Conservation (phyloP, 352 stramenopile genomes). For the Globisporangium takayamanum region DNA sequence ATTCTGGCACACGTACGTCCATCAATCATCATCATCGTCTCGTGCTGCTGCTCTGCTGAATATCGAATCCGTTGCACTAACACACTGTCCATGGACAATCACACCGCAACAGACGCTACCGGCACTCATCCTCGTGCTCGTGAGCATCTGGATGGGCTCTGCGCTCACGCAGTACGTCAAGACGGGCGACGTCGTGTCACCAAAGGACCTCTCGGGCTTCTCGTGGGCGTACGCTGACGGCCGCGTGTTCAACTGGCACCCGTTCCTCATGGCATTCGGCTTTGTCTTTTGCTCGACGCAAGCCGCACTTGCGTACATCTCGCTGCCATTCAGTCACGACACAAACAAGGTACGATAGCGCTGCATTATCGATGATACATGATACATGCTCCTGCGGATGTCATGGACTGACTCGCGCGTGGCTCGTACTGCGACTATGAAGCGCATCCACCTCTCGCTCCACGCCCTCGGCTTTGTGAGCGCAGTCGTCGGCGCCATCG, state of each 20-base stretch:
- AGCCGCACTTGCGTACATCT: constrained; percentile 60
- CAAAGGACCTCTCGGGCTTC: constrained; percentile 53
- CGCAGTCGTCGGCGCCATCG: constrained; percentile 47
- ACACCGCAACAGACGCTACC: constrained; percentile 33
- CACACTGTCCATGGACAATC: background rate
- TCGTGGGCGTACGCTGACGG: constrained; percentile 53
- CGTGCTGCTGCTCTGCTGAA: background rate
- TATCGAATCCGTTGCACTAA: background rate
- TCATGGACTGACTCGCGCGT: background rate
- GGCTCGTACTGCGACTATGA: background rate
- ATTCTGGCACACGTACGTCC: constrained; percentile 11
- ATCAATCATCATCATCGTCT: background rate
- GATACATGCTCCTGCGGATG: background rate
- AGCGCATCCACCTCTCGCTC: constrained; percentile 67
- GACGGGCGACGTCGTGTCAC: constrained; percentile 31
- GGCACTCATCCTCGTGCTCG: constrained; percentile 48
- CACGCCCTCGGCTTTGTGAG: constrained; percentile 61
- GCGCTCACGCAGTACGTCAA: constrained; percentile 54
- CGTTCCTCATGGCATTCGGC: constrained; percentile 79
- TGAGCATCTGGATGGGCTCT: constrained; percentile 70
- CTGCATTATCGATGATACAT: background rate
- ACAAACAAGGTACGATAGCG: constrained; percentile 48
- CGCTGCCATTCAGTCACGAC: constrained; percentile 53
- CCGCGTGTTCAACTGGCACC: constrained; percentile 85
- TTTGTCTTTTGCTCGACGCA: constrained; percentile 76